Evolutionary conservation across 768 basidiomycete genomes (phyloP).

Genomic region (Gloeopeniophorella convolvens): DNA sequence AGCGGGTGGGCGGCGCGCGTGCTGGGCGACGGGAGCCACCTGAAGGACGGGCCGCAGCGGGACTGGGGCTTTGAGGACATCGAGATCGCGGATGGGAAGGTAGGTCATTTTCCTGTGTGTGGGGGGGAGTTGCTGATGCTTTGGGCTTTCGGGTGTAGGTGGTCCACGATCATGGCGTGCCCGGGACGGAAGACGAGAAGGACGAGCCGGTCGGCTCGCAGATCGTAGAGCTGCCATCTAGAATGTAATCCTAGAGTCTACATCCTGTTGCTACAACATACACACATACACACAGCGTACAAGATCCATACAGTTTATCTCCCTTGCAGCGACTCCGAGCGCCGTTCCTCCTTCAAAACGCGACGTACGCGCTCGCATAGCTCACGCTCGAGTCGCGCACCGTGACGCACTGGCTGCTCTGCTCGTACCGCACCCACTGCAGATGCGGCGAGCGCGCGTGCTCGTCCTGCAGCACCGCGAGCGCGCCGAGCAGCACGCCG

Average conservation of each 20-base stretch:
- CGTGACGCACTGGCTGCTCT: constrained; percentile 71
- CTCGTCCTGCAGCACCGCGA: constrained; percentile 48
- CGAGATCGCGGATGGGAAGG: constrained; percentile 53
- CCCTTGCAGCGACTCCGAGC: no score
- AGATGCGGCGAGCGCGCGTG: constrained; percentile 33
- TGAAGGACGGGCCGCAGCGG: constrained; percentile 51
- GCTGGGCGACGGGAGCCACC: constrained; percentile 52
- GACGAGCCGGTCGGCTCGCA: constrained; percentile 57
- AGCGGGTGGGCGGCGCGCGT: constrained; percentile 42
- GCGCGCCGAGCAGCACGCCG: constrained; percentile 79
- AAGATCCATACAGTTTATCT: neutral
- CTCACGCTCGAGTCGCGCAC: constrained; percentile 86
- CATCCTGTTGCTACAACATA: neutral
- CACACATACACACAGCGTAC: neutral
- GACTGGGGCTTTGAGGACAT: constrained; percentile 84
- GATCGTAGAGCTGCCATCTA: constrained; percentile 17
- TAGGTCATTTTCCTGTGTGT: no score
- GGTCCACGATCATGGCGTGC: constrained; percentile 59
- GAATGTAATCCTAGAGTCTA: constrained; percentile 11
- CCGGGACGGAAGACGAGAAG: constrained; percentile 54
- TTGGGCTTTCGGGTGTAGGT: no score
- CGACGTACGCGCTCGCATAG: constrained; percentile 87
- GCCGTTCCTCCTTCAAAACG: no score
- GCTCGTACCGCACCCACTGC: constrained; percentile 89
- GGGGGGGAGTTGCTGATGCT: no score